phyloP scores from a whole-genome alignment of 2,329 filamentous ascomycete genomes.

The Falciphora oryzae region DNA sequence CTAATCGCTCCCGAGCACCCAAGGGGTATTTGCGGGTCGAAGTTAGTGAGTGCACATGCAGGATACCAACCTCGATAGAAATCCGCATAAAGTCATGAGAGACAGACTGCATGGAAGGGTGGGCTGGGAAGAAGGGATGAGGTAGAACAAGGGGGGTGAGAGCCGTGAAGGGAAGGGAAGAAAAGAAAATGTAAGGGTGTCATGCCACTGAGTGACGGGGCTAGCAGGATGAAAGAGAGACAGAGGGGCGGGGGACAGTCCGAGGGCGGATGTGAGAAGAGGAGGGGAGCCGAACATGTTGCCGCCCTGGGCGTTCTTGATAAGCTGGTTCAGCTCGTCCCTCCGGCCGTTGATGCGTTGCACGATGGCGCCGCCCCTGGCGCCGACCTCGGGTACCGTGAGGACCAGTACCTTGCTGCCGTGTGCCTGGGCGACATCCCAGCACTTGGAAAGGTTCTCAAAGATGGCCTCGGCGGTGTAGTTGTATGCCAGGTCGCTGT shows the following conservation, averaged over 20 bases:
- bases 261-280: constrained; percentile 11
- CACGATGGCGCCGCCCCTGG: constrained; percentile 10
- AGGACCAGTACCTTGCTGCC: constrained; percentile 55
- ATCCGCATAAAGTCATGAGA: not conserved
- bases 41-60: not conserved
- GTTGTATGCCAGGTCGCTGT: constrained; percentile 43
- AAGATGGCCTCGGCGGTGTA: constrained; percentile 37
- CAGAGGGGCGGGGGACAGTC: too few species aligned
- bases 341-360: constrained; percentile 8
- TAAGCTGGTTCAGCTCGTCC: constrained; percentile 44
- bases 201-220: too few species aligned
- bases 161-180: not conserved
- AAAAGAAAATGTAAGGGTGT: not conserved
- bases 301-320: constrained; percentile 40
- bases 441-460: constrained; percentile 41
- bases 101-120: too few species aligned
- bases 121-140: too few species aligned
- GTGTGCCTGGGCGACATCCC: constrained; percentile 41
- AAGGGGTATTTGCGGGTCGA: not conserved
- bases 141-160: not conserved
- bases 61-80: too few species aligned
- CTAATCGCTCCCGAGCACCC: not conserved
- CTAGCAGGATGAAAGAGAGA: too few species aligned
- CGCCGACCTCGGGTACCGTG: constrained; percentile 51
- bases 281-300: constrained; percentile 41